Evolutionary conservation across 2,329 filamentous ascomycete species (phyloP), one percentile per base, ranked within the genome.

Genomic region (Fusarium euwallaceae): DNA sequence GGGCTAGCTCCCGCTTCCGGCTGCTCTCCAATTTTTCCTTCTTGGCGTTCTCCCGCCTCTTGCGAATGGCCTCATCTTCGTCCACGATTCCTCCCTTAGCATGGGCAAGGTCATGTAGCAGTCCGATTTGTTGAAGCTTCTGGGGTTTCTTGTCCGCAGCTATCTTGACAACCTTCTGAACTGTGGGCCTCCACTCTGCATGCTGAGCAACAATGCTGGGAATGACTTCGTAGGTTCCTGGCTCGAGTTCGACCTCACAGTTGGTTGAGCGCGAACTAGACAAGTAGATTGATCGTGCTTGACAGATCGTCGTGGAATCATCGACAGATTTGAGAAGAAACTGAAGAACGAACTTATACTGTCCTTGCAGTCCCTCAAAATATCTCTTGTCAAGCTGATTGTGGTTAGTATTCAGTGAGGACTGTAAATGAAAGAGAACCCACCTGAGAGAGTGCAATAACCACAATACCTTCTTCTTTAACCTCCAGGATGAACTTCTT

Each of bases 211-310:
- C 91, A 74, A 94, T 88, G 79, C 93, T 94, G 77, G 93, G 89
- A 10, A 94, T 83, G 0, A 95, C 88, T 51, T 89, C 89, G 81
- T 94, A 95, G 17, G 85, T 88, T 7, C 93, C 93, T 0, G 92
- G 87, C 36, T 93, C 90, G 2, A 95, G 88, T 41, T 91, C 85
- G n/a, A 94, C 85, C 78, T 95, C 93, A n/a, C 90, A 92, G 66
- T 90, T 93, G 16, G 94, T 89, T 2, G 91, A 92, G 9, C 93
- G 89, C 58, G 86, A 88, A 85, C 77, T 80, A 82, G 17, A 8
- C 14, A 73, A 74, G 29, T 76, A 73, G n/a, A 66, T 64, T 16
- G 76, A 58, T 14, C 76, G 69, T 9, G 78, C 75, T 9, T 78
- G 73, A 53, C 77, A 79, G 22, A 78, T 72, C 7, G 71, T 64